Evolutionary conservation across 148 eudicot genomes (phyloP), one percentile per base, ranked within the genome.

Genomic region (Rhododendron ovatum): DNA sequence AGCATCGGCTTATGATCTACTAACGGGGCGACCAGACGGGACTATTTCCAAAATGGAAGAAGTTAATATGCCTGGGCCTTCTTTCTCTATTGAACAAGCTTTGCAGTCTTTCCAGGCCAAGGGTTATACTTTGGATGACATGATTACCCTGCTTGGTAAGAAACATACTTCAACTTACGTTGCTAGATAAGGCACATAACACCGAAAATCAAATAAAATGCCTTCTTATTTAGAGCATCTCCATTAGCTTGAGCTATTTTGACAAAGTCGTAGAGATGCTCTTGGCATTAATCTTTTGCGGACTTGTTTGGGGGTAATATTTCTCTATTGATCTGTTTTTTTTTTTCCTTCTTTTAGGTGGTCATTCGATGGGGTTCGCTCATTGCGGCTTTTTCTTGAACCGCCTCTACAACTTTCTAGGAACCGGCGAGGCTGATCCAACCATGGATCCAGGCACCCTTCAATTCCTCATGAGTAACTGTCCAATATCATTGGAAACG

Each of bases 1-100:
- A 75, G 86, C 83, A 26, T 67, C 74, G 5, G 74, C 74, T 81
- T 87, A 81, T 75, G 9, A 78, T 85, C 39, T 88, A 1, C 84
- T 65, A 48, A 88, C 89, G 2, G 89, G 89, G 18, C 67, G 89
- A 71, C 51, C 85, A 59, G 89, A 88, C 13, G 89, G 89, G 17
- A 35, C 78, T 0, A n/a, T 88, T 33, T 88, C 89, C 12, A 48
- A 48, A 45, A 30, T 88, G 41, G 20, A 45, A 5, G 85, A 85
- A 35, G 87, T 77, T 24, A 11, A 83, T 17, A 84, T 88, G 7
- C 85, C 85, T 4, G 84, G 79, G n/a, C 87, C 84, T 33, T 50
- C 84, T 45, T 84, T 85, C 14, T 59, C 89, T 9, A 33, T 88
- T 33, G 18, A 61, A 15, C 55, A 63, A 7, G 84, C 87, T 43